These are phyloP conservation scores for Echium plantagineum DNA, from an alignment of 257 asterid genomes.

Conservation along the genomic window DNA sequence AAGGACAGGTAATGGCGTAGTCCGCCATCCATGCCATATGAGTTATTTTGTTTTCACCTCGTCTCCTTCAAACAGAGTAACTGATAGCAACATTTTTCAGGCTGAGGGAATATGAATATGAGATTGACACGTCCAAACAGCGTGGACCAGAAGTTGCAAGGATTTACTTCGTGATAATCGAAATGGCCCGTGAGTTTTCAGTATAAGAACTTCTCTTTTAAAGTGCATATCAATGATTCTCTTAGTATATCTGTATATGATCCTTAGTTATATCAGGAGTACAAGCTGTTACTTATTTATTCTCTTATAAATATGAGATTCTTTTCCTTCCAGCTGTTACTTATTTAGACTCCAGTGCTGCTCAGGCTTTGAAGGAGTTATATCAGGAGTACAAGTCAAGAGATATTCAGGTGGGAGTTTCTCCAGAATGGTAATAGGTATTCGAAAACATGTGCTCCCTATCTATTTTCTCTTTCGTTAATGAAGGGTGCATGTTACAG, in stretches of 20 bases:
- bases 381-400: constrained; percentile 75
- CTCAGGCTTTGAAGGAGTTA: constrained; percentile 82
- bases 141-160: constrained; percentile 88
- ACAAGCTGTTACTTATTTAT: too few species aligned
- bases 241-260: too few species aligned
- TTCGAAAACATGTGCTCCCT: too few species aligned
- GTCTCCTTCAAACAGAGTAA: background rate
- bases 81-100: constrained; percentile 22
- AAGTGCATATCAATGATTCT: too few species aligned
- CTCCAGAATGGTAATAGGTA: too few species aligned
- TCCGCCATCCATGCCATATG: constrained; percentile 7
- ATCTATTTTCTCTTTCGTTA: too few species aligned
- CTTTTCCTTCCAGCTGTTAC: constrained; percentile 74
- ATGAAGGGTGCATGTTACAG: constrained; percentile 24
- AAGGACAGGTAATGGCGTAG: constrained; percentile 62
- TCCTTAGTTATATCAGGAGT: too few species aligned
- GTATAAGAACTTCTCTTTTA: too few species aligned
- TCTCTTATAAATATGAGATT: too few species aligned
- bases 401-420: constrained; percentile 56
- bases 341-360: constrained; percentile 90
- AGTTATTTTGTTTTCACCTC: background rate
- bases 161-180: constrained; percentile 69
- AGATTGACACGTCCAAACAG: constrained; percentile 36
- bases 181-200: constrained; percentile 84
- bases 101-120: constrained; percentile 81